phyloP scores from a whole-genome alignment of 305 asterid genomes.

The Fraxinus baroniana region DNA sequence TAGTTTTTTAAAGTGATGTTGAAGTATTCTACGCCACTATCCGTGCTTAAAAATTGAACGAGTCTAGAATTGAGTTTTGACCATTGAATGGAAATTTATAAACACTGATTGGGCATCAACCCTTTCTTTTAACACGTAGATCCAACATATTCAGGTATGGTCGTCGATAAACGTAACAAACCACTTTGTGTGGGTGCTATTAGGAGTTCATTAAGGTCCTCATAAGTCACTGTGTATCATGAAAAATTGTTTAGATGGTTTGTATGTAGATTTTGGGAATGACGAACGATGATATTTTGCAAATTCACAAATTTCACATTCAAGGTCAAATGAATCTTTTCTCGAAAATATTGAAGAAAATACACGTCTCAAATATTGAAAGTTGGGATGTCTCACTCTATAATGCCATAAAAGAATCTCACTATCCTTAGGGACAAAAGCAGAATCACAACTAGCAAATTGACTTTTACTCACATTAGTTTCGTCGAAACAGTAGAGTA shows the following conservation, averaged over 20 bases:
- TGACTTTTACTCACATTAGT: not conserved
- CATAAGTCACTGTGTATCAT: not conserved
- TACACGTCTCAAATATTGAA: not conserved
- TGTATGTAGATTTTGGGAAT: not conserved
- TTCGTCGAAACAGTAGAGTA: too few species aligned
- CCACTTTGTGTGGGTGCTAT: not conserved
- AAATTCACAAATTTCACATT: not conserved
- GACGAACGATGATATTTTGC: not conserved
- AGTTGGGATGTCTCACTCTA: not conserved
- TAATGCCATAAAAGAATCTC: not conserved
- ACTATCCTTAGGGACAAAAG: not conserved
- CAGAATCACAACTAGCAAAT: not conserved
- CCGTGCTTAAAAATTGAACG: not conserved
- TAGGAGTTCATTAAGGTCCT: not conserved
- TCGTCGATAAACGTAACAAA: not conserved
- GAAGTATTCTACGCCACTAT: not conserved
- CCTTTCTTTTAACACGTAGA: not conserved
- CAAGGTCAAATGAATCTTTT: not conserved
- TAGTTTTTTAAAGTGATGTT: not conserved
- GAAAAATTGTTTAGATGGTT: not conserved
- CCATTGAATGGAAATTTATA: not conserved
- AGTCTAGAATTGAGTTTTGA: not conserved
- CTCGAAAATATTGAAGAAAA: not conserved
- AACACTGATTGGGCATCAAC: not conserved
- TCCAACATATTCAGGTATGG: not conserved